Evolutionary conservation across 2,329 filamentous ascomycete genomes (phyloP).

Genomic region (Grosmannia clavigera): DNA sequence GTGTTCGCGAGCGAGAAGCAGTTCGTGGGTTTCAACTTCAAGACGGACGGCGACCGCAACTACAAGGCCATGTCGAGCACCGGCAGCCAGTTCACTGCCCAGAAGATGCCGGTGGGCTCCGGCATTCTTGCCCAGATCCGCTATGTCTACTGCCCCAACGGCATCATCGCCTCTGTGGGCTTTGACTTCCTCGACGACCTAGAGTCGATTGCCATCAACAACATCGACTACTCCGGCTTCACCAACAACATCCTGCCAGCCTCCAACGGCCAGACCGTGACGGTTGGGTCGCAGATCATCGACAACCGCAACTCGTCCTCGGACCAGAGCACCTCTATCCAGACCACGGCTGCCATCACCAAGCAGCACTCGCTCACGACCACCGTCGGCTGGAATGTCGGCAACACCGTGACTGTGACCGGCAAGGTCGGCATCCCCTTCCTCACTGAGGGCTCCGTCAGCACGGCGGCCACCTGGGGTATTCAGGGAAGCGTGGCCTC

Average conservation of each 20-base stretch:
- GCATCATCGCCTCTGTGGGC: neutral
- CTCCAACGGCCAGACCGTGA: neutral
- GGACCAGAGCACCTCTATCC: neutral
- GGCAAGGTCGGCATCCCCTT: neutral
- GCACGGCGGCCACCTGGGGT: neutral
- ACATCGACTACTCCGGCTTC: neutral
- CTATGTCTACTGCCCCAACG: neutral
- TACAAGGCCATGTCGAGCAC: neutral
- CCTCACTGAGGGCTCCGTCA: neutral
- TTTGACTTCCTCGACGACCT: neutral
- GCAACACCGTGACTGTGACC: neutral
- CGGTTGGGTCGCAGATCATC: neutral
- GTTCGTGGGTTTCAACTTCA: constrained; percentile 1
- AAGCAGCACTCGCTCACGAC: neutral
- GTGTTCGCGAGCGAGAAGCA: neutral
- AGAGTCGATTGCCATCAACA: neutral
- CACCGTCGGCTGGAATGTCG: neutral
- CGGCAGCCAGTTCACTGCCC: neutral
- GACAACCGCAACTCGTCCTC: neutral
- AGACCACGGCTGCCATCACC: neutral
- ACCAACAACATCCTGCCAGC: neutral
- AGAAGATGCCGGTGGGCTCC: neutral
- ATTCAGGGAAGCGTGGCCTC: neutral
- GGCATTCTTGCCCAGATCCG: neutral
- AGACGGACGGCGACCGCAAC: neutral